Evolutionary conservation across 148 eudicot species (phyloP), one percentile per base, ranked within the genome.

Genomic region (Chenopodium suecicum): DNA sequence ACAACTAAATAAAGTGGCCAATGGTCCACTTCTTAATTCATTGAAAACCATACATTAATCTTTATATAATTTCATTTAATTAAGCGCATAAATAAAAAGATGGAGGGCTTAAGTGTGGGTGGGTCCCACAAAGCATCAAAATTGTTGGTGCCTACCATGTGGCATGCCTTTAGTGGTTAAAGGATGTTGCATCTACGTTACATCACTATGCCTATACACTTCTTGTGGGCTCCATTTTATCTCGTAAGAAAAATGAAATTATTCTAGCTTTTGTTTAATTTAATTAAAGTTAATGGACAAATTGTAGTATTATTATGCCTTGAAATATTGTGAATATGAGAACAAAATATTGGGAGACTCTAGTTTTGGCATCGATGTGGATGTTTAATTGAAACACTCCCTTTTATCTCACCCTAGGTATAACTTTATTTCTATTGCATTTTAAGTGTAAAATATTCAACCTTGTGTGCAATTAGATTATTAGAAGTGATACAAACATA

Each of bases 131-230:
- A 50, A 65, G 81, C 84, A 84, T 81, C 81, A 41, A 54, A 52
- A 76, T 84, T 34, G 50, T 81, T 84, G 70, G 84, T 81, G 78
- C 79, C 79, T 81, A 78, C 82, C 81, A 81, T 81, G 83, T 84
- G 84, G 75, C 83, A 81, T 77, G 75, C 77, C 82, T 72, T 73
- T 84, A 81, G 81, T 81, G 81, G 84, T 72, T 84, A 52, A 76
- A 81, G 62, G 62, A 73, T 74, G 73, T 80, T 84, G 47, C 77
- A 75, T 80, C 69, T 77, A 80, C 32, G 78, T 83, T 74, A 83
- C 56, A 74, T 83, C 82, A 83, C 32, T 14, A 73, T 58, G 1
- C 50, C 70, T 19, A 41, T 41, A 41, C 44, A 41, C 17, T 73
- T 3, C 10, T 25, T 44, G 23, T 70, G 46, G 58, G 7, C 31